These are phyloP conservation scores for Geosiphon pyriformis DNA, from an alignment of 192 early-diverging fungal genomes.

Conservation along the genomic window DNA sequence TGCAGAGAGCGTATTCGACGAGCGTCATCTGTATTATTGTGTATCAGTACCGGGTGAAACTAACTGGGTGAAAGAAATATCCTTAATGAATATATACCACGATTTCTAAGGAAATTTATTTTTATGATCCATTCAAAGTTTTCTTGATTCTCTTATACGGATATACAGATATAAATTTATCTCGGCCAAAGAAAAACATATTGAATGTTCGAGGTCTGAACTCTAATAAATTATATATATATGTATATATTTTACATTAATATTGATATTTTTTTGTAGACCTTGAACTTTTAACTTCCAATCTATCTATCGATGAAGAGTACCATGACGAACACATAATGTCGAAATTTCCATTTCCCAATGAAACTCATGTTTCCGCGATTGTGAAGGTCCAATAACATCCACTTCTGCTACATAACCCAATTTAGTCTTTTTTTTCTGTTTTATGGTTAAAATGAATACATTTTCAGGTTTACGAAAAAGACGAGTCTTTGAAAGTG, in stretches of 20 bases:
- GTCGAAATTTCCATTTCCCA: slow-evolving; percentile 57
- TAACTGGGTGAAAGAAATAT: slow-evolving; percentile 51
- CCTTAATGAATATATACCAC: slow-evolving; percentile 13
- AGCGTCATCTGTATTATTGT: slow-evolving; percentile 63
- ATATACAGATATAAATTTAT: no score
- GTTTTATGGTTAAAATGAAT: neutral
- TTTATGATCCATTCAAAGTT: no score
- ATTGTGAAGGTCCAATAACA: slow-evolving; percentile 63
- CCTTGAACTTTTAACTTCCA: neutral
- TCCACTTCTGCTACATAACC: slow-evolving; percentile 18
- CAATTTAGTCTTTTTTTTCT: neutral
- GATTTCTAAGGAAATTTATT: no score
- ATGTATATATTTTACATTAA: no score
- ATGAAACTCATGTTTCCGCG: slow-evolving; percentile 48
- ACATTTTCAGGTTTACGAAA: slow-evolving; percentile 41
- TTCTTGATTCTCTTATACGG: no score
- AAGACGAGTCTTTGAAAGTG: slow-evolving; percentile 46
- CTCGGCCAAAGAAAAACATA: no score
- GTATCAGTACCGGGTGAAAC: slow-evolving; percentile 66
- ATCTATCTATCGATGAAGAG: slow-evolving; percentile 9
- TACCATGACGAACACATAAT: slow-evolving; percentile 13
- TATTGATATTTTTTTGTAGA: neutral
- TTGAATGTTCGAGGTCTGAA: no score
- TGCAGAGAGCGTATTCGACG: slow-evolving; percentile 35
- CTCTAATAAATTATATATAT: no score